phyloP scores from a whole-genome alignment of 768 basidiomycete genomes.

The Hypsizygus marmoreus region DNA sequence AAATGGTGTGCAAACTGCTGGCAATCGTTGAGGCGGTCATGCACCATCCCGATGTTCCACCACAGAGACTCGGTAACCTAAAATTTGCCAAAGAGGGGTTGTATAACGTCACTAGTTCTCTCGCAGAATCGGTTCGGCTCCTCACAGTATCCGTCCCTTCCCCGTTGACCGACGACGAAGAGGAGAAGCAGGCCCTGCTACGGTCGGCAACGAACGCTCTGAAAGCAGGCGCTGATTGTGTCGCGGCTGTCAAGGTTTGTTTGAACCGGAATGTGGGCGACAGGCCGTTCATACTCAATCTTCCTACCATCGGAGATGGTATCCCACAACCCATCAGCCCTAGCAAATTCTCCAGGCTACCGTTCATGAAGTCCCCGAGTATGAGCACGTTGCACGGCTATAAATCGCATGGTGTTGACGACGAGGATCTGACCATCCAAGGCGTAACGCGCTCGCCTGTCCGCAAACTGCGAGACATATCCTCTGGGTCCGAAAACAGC shows the following conservation, averaged over 20 bases:
- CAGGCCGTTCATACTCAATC: conserved; percentile 63
- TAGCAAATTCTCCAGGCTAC: conserved; percentile 46
- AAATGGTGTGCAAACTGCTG: conserved; percentile 89
- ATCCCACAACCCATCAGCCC: conserved; percentile 46
- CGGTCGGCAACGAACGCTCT: conserved; percentile 87
- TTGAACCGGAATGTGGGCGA: conserved; percentile 64
- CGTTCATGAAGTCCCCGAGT: conserved; percentile 34
- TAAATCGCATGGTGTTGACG: conserved; percentile 37
- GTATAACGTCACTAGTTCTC: conserved; percentile 80
- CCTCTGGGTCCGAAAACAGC: conserved; percentile 54
- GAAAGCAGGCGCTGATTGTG: conserved; percentile 87
- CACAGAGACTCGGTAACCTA: conserved; percentile 64
- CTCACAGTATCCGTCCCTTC: conserved; percentile 58
- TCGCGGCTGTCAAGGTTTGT: conserved; percentile 82
- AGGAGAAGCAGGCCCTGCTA: conserved; percentile 76
- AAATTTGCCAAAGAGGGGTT: conserved; percentile 75
- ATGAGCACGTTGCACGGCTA: conserved; percentile 40
- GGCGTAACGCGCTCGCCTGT: conserved; percentile 39
- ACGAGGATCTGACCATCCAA: conserved; percentile 67
- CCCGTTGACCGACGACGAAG: conserved; percentile 71
- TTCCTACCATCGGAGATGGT: conserved; percentile 53
- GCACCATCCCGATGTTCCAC: conserved; percentile 69
- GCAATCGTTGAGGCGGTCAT: conserved; percentile 90
- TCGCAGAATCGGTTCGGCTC: conserved; percentile 85
- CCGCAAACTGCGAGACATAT: conserved; percentile 37